Base-by-base conservation (phyloP, 441 rosid genomes). In the Gossypium davidsonii region DNA sequence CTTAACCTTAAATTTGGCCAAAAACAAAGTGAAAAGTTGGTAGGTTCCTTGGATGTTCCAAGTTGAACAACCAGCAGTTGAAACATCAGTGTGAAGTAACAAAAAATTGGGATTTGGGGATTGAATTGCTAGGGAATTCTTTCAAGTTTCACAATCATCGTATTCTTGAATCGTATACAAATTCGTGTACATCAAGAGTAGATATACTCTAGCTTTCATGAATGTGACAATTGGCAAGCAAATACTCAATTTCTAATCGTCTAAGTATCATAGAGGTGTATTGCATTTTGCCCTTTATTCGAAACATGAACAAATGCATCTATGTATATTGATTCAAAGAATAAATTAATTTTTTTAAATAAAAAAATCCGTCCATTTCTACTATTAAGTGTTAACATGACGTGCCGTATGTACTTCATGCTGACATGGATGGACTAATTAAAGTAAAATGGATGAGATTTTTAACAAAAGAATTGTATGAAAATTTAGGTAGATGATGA, bases 1-100 rank as follows among this genome's bases (percentile, higher is more conserved):
- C 26, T 12, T 0, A 26, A 1, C 5, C 12, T 14, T 28, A 28
- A 31, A 52, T 67, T 25, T 48, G 42, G 34, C 62, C 25, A 42
- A 61, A 31, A 26, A 21, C 61, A 23, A 48, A 65, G 69, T 39
- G 44, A 37, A 67, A 12, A 48, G 61, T 37, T 57, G 49, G 42
- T 46, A 59, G 67, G 53, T 8, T 48, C 39, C 49, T 61, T 62
- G 67, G 76, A 76, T 72, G 63, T 75, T 39, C 20, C 46, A 44
- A 28, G 61, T 20, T 76, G 67, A 79, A 72, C 82, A 26, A 67
- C 82, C 71, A 56, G 76, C 17, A 4, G 79, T 60, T 79, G 42
- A n/a, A 70, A 17, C 58, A 63, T 67, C 73, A 18, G 59, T 61
- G 55, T 78, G 17, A 20, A 46, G 20, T 5, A 46, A 67, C 25